A percentile compares a stretch with the other conserved stretches of the same genome.
phyloP scores from a whole-genome alignment of 176 grass and related monocot genomes.

The Miscanthus lutarioriparius region DNA sequence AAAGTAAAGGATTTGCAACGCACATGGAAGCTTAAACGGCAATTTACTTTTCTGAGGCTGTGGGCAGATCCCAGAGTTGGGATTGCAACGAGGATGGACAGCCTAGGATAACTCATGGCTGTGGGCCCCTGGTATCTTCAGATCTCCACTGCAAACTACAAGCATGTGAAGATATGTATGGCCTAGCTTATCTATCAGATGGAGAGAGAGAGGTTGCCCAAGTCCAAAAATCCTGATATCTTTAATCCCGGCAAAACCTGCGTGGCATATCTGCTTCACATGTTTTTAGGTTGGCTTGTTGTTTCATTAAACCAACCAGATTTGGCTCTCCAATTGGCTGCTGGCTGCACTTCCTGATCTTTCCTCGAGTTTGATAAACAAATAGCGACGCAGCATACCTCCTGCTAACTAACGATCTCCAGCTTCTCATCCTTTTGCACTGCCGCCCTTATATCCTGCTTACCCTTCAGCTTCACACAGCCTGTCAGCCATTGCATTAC shows the following conservation, averaged over 20 bases:
- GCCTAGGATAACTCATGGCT: conserved; percentile 40
- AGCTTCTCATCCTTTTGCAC: conserved; percentile 32
- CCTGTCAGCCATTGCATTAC: conserved; percentile 47
- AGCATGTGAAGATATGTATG: conserved; percentile 59
- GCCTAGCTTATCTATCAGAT: conserved; percentile 45
- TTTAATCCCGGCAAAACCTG: conserved; percentile 50
- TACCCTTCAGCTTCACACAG: conserved; percentile 39
- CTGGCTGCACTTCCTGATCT: conserved; percentile 50
- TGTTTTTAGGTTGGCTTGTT: conserved; percentile 47
- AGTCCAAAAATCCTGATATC: conserved; percentile 46
- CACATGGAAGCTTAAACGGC: conserved; percentile 50
- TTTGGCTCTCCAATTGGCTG: conserved; percentile 46
- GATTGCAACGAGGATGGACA: conserved; percentile 39
- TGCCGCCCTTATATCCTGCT: conserved; percentile 34
- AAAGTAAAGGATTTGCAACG: conserved; percentile 21
- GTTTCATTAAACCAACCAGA: conserved; percentile 51
- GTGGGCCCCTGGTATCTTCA: conserved; percentile 54
- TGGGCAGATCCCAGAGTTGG: conserved; percentile 40
- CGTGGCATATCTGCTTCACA: conserved; percentile 63
- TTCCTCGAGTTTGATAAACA: conserved; percentile 53
- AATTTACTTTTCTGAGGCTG: conserved; percentile 39
- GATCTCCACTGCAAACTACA: conserved; percentile 51
- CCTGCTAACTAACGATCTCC: conserved; percentile 48
- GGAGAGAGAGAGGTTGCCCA: conserved; percentile 27
- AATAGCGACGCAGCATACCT: conserved; percentile 37